These are phyloP conservation scores for Candida mattraensis DNA, from an alignment of 805 yeast species.

Conservation along the genomic window DNA sequence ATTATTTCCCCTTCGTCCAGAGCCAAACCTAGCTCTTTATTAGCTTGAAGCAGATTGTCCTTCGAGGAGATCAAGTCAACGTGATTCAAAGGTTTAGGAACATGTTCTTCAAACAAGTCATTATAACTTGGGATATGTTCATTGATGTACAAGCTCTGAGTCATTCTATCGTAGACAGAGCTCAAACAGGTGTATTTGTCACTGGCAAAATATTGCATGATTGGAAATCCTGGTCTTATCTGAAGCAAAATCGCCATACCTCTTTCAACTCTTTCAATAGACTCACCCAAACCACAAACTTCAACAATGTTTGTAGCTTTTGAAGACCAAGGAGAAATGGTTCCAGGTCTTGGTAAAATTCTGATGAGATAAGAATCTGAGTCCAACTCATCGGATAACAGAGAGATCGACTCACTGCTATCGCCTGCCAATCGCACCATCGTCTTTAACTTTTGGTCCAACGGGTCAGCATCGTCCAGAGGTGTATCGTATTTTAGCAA, in stretches of 20 bases:
- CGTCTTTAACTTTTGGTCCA: constrained; percentile 20
- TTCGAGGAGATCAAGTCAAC: constrained; percentile 61
- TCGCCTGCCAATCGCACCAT: constrained; percentile 32
- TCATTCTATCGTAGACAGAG: constrained; percentile 90
- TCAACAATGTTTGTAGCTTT: constrained; percentile 94
- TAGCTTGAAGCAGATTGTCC: constrained; percentile 70
- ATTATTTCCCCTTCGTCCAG: constrained; percentile 91
- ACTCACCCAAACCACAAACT: constrained; percentile 76
- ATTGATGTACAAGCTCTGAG: constrained; percentile 63
- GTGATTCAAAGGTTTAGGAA: constrained; percentile 79
- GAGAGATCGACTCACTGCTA: constrained; percentile 12
- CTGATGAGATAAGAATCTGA: constrained; percentile 60
- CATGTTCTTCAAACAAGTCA: constrained; percentile 74
- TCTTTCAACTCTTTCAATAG: constrained; percentile 84
- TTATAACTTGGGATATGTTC: constrained; percentile 61
- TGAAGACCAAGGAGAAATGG: constrained; percentile 98
- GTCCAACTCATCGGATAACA: constrained; percentile 27
- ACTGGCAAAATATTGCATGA: constrained; percentile 52
- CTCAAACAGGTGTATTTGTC: constrained; percentile 56
- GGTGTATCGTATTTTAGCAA: constrained; percentile 75
- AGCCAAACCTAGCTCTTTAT: constrained; percentile 87
- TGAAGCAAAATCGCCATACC: constrained; percentile 76
- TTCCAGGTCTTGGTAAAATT: constrained; percentile 89
- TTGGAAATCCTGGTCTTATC: constrained; percentile 69
- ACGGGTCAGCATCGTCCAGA: constrained; percentile 49